Conservation (phyloP, 495 filamentous ascomycete species). For the Talaromyces wortmannii region DNA sequence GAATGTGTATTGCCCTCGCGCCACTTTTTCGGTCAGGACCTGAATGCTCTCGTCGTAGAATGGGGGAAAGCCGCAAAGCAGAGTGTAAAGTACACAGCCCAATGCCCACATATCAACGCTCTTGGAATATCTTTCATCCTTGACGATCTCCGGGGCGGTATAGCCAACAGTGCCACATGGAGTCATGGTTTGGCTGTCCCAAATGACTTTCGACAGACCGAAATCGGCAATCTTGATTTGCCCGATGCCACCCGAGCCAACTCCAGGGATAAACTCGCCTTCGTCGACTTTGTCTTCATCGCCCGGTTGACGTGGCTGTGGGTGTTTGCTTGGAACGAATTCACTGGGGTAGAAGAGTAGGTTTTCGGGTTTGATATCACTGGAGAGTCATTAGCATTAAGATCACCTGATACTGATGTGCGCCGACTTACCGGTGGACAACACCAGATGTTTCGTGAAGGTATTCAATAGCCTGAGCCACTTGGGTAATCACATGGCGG, state of each 20-base stretch:
- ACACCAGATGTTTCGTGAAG: conserved; percentile 92
- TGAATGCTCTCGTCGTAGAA: conserved; percentile 99
- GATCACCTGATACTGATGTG: background rate
- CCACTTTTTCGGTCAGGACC: conserved; percentile 94
- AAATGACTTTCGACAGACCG: conserved; percentile 93
- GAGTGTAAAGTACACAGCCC: conserved; percentile 92
- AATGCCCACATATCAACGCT: conserved; percentile 99
- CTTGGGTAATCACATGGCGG: conserved; percentile 88
- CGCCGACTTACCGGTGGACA: conserved; percentile 79
- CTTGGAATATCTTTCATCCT: conserved; percentile 97
- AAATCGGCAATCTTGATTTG: conserved; percentile 97
- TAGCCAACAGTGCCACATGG: conserved; percentile 98
- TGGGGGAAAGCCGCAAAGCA: conserved; percentile 94
- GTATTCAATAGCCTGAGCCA: conserved; percentile 89
- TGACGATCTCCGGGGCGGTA: conserved; percentile 98
- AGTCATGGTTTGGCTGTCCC: conserved; percentile 99
- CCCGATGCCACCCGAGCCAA: conserved; percentile 90
- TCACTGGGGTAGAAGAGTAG: conserved; percentile 84
- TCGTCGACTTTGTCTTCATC: conserved; percentile 98
- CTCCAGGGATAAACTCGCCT: conserved; percentile 80
- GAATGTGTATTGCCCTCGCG: conserved; percentile 94
- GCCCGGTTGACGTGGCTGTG: conserved; percentile 69
- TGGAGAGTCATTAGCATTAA: conserved; percentile 31
- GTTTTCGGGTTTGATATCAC: conserved; percentile 98
- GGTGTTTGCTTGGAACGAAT: conserved; percentile 71